Evolutionary conservation across 305 asterid species (phyloP), one percentile per base, ranked within the genome.

Genomic region (Salvia sclarea): DNA sequence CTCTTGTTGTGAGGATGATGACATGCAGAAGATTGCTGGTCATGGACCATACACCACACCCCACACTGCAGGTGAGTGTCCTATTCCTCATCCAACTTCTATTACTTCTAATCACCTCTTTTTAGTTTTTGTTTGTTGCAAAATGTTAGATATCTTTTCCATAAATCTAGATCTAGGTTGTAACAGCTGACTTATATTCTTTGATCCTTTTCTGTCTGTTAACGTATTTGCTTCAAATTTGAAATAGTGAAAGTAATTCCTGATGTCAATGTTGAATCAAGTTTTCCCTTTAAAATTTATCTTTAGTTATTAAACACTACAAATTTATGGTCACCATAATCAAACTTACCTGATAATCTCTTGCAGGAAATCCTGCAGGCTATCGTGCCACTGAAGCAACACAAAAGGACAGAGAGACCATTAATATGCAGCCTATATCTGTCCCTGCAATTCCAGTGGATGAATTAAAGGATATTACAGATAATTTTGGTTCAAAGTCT

Each of bases 391-490:
- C 86, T 17, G 96, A 82, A 81, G 77, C 81, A 16, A 82, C 87
- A 35, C 85, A 78, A 52, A 82, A 70, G 72, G 89, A 85, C 25
- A 75, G 75, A 62, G 88, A 72, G 69, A 75, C 79, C 16, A 54
- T 83, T 50, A 75, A 22, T 18, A 74, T 87, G 83, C 90, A 78
- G 81, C 95, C 95, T 5, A 87, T 89, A 66, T 76, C 83, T 74
- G 87, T 87, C 74, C 90, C 95, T 21, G 56, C 84, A 22, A 75
- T 89, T 64, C 73, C 92, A 33, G 86, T 85, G 64, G 95, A 87
- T 65, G 90, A 85, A 70, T 66, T 87, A 44, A 89, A 79, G 82
- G 90, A 87, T 64, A 71, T 85, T 16, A 85, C 95, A 0, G 88
- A 85, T 69, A 89, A 87, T 78, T 89, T 89, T 71, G 90, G 92